Evolutionary conservation across 129 eudicot species (phyloP).

Genomic region (Flaveria ramosissima): DNA sequence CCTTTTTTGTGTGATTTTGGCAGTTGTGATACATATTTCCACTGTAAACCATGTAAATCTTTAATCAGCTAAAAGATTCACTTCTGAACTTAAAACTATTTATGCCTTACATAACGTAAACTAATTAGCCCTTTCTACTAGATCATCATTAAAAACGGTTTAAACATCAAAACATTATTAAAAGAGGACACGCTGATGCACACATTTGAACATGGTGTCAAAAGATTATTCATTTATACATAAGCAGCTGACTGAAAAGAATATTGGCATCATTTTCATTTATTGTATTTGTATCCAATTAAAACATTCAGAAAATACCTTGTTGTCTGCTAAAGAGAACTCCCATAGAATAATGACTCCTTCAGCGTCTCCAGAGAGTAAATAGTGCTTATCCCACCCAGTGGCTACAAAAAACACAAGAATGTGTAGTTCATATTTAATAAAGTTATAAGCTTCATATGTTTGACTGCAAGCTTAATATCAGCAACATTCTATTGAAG

Average conservation of each 20-base stretch:
- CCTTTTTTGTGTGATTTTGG: conserved; percentile 83
- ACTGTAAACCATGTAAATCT: conserved; percentile 39
- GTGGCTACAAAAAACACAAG: conserved; percentile 44
- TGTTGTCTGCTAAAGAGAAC: conserved; percentile 52
- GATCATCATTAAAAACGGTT: background rate
- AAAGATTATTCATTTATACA: background rate
- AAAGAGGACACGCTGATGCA: background rate
- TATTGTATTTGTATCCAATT: background rate
- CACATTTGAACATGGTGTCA: background rate
- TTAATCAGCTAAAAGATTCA: background rate
- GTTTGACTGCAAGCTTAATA: background rate
- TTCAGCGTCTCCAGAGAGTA: conserved; percentile 89
- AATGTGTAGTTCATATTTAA: background rate
- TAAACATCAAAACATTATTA: background rate
- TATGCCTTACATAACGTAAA: background rate
- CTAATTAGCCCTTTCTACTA: background rate
- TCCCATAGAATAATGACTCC: conserved; percentile 87
- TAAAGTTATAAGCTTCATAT: background rate
- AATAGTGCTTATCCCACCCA: conserved; percentile 56
- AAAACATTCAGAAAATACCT: conserved; percentile 46
- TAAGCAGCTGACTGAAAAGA: background rate
- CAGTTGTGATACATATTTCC: conserved; percentile 79
- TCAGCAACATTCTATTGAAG: background rate
- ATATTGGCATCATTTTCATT: background rate
- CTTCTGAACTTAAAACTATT: background rate